Evolutionary conservation across 345 rosid species (phyloP).

Genomic region (Tarenaya hassleriana): DNA sequence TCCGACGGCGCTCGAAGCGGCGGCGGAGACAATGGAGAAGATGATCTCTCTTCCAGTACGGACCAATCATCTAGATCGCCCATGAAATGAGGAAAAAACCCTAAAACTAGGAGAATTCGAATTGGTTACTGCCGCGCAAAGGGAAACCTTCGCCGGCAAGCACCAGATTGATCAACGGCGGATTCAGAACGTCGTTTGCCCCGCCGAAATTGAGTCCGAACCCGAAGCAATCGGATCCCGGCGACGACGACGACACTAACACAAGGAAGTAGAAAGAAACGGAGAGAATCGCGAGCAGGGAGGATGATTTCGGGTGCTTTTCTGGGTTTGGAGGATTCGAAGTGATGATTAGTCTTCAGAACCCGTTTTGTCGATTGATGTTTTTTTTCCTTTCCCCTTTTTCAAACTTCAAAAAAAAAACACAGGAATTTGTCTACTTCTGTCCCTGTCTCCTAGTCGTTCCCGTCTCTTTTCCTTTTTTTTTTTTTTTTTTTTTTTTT

Average conservation of each 20-base stretch:
- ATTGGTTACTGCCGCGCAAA: not conserved
- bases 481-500: too few species aligned
- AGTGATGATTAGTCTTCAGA: too few species aligned
- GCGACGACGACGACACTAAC: too few species aligned
- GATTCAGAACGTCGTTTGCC: constrained; percentile 18
- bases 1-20: constrained; percentile 32
- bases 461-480: too few species aligned
- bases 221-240: too few species aligned
- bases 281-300: constrained; percentile 8
- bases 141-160: too few species aligned
- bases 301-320: too few species aligned
- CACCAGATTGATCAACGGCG: constrained; percentile 26
- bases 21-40: constrained; percentile 30
- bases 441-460: too few species aligned
- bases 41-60: constrained; percentile 39
- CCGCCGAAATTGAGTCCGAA: constrained; percentile 17
- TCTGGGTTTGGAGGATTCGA: constrained; percentile 22
- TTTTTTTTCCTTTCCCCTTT: too few species aligned
- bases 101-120: constrained; percentile 6
- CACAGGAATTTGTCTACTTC: too few species aligned
- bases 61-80: constrained; percentile 67
- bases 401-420: too few species aligned
- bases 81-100: constrained; percentile 37
- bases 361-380: too few species aligned
- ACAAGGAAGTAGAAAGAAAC: constrained; percentile 15